These are phyloP conservation scores for Stromatinia cepivora DNA, from an alignment of 2,329 filamentous ascomycete genomes.

Conservation along the genomic window DNA sequence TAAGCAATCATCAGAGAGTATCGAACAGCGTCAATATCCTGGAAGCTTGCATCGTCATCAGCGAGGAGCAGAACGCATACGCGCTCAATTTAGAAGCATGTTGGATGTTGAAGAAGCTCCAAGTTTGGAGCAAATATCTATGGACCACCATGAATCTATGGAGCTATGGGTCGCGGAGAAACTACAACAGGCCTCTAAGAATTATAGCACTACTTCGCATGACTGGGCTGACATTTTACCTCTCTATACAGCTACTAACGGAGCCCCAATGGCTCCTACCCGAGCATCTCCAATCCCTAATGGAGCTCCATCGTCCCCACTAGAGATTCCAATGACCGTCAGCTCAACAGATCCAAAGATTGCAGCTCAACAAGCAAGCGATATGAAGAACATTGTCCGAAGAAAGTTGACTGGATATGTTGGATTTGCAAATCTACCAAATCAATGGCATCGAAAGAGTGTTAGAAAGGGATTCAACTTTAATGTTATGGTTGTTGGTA, in stretches of 20 bases:
- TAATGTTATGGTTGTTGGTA: conserved; percentile 99
- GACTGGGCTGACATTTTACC: conserved; percentile 41
- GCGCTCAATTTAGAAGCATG: conserved; percentile 53
- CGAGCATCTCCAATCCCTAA: conserved; percentile 38
- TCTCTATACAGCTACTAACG: conserved; percentile 42
- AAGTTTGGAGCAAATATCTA: conserved; percentile 35
- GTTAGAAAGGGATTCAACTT: conserved; percentile 99
- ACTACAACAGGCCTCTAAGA: conserved; percentile 32
- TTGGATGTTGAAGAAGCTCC: conserved; percentile 53
- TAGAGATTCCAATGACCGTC: conserved; percentile 41
- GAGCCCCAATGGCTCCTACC: conserved; percentile 36
- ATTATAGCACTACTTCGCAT: conserved; percentile 34
- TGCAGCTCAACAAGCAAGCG: conserved; percentile 42
- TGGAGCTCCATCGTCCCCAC: conserved; percentile 35
- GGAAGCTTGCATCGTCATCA: conserved; percentile 35
- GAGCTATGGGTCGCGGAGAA: conserved; percentile 36
- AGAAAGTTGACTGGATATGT: conserved; percentile 98
- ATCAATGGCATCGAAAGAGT: conserved; percentile 99
- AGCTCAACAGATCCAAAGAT: conserved; percentile 42
- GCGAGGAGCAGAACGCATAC: conserved; percentile 31
- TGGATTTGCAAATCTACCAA: conserved; percentile 96
- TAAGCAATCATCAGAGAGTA: conserved; percentile 23
- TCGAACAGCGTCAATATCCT: conserved; percentile 28
- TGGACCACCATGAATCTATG: conserved; percentile 35
- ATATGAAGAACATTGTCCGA: conserved; percentile 80